Conservation (phyloP, 768 basidiomycete genomes). For the Saitozyma sp. region DNA sequence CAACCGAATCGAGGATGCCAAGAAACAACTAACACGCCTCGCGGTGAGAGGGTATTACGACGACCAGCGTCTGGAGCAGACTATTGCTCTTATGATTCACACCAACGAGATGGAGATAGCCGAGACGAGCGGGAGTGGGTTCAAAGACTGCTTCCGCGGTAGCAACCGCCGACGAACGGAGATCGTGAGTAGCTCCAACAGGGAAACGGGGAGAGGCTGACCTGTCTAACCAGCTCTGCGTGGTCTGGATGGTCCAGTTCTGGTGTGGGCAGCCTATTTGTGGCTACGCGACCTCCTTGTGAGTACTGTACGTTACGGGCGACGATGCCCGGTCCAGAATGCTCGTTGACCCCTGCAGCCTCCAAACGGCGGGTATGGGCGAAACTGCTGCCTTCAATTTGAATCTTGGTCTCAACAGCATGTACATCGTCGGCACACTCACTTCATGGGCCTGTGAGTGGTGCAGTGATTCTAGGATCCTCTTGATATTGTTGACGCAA, state of each 20-base stretch:
- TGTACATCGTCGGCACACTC: conserved; percentile 52
- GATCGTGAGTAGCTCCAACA: conserved; percentile 24
- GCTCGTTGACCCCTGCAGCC: conserved; percentile 28
- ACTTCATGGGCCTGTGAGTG: conserved; percentile 47
- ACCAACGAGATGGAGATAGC: conserved; percentile 52
- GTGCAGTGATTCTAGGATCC: neutral
- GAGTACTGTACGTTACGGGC: conserved; percentile 23
- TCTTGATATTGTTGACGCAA: neutral
- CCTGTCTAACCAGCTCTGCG: conserved; percentile 10
- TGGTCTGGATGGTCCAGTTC: conserved; percentile 37
- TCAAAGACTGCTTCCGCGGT: conserved; percentile 52
- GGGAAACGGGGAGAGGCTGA: neutral
- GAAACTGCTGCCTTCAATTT: conserved; percentile 28
- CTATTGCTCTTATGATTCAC: conserved; percentile 51
- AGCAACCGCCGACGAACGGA: conserved; percentile 49
- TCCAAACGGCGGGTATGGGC: conserved; percentile 40
- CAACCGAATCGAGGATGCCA: conserved; percentile 35
- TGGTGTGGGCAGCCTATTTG: conserved; percentile 23
- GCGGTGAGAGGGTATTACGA: conserved; percentile 20
- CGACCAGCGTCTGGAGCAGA: conserved; percentile 37
- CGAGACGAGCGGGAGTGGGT: conserved; percentile 39
- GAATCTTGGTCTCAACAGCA: conserved; percentile 44
- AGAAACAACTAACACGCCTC: conserved; percentile 9
- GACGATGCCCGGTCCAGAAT: conserved; percentile 27
- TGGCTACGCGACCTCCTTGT: conserved; percentile 29